Evolutionary conservation across 306 rosid genomes (phyloP), one percentile per base, ranked within the genome.

Genomic region (Myrica gale): DNA sequence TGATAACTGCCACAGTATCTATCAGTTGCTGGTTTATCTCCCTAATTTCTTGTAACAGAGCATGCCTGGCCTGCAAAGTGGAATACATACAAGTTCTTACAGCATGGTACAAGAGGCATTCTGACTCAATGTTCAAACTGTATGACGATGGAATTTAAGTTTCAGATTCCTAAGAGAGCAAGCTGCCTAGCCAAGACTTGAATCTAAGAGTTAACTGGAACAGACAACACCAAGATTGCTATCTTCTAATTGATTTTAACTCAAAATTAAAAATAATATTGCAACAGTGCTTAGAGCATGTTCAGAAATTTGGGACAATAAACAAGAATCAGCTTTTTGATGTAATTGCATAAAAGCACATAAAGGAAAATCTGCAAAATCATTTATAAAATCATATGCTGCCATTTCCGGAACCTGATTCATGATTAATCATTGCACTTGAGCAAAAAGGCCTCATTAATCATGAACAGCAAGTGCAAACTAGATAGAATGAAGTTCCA

Each of bases 1-100:
- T 17, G 26, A 83, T 37, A 62, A 83, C 80, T 37, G 83, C 66
- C 73, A 72, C 83, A 45, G 76, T 43, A 52, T 83, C 87, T 7
- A 83, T 54, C 76, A 86, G 23, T 51, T 7, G 56, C 26, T 72
- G 74, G 82, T 86, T 86, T 57, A 81, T 82, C 53, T 50, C 73
- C 74, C 60, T 73, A 72, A 86, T 81, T 78, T 86, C 89, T 76
- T 77, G 78, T 26, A 75, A 57, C 52, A 86, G 37, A 68, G 62
- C 16, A 54, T 1, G 13, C 45, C 68, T 83, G 73, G 32, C 85
- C 89, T 86, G 80, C 78, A 17, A 62, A 57, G 19, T 74, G 74
- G 47, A 32, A 32, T 21, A 77, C 68, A 61, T 17, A 74, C 42
- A 42, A 66, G 21, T 19, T 51, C 42, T 21, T 41, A 45, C 70